These are phyloP conservation scores for Tricholoma sp. DNA, from an alignment of 768 basidiomycete species.

Conservation along the genomic window DNA sequence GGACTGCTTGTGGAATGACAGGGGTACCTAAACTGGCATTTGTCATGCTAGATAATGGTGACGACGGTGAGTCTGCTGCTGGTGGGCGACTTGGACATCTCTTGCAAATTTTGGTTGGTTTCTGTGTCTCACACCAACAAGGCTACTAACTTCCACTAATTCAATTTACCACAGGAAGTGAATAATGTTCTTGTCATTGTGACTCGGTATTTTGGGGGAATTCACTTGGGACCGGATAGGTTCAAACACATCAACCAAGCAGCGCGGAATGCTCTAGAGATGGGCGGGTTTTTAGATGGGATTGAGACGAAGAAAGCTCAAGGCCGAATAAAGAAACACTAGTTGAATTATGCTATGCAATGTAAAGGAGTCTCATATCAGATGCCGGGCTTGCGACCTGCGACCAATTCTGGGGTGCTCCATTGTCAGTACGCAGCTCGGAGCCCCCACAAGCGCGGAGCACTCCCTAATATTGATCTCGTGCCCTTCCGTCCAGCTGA, in stretches of 20 bases:
- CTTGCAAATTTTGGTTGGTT: constrained; percentile 74
- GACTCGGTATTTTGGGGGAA: constrained; percentile 91
- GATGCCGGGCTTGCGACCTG: no score
- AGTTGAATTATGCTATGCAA: not conserved
- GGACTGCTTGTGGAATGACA: not conserved
- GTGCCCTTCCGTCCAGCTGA: no score
- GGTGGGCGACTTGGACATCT: constrained; percentile 89
- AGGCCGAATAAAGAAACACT: constrained; percentile 18
- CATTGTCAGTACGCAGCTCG: no score
- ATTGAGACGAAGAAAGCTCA: constrained; percentile 29
- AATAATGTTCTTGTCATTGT: constrained; percentile 87
- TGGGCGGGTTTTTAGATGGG: constrained; percentile 78
- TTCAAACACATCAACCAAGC: constrained; percentile 96
- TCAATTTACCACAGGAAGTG: constrained; percentile 49
- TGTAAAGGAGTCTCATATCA: no score
- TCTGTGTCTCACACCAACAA: not conserved
- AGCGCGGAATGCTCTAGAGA: constrained; percentile 84
- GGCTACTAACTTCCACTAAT: not conserved
- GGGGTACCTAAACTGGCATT: not conserved
- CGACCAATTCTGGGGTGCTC: no score
- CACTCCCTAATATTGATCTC: no score
- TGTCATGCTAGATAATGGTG: constrained; percentile 71
- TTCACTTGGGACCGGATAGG: constrained; percentile 82
- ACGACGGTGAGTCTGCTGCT: constrained; percentile 92
- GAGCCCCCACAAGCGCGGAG: no score